Evolutionary conservation across 192 early-diverging fungal species (phyloP).

Genomic region (Backusella tarrabulga): DNA sequence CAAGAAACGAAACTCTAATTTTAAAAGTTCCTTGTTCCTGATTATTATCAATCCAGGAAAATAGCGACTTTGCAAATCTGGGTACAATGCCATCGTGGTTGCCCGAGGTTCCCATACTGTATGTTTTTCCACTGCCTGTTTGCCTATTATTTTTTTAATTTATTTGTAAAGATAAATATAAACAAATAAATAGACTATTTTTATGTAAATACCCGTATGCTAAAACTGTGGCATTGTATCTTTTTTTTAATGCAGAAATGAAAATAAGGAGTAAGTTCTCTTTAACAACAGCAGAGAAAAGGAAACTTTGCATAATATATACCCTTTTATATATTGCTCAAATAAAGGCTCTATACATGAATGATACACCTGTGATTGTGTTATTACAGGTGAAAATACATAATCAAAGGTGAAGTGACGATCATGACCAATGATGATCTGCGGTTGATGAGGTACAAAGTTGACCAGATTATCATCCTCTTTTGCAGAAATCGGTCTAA

Average conservation of each 20-base stretch:
- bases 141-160: conserved; percentile 44
- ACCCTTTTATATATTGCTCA: conserved; percentile 71
- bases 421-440: conserved; percentile 53
- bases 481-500: conserved; percentile 72
- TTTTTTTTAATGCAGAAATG: conserved; percentile 11
- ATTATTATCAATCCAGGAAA: conserved; percentile 35
- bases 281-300: not conserved
- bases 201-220: conserved; percentile 67
- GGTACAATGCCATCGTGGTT: conserved; percentile 62
- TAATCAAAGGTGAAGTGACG: conserved; percentile 69
- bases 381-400: conserved; percentile 56
- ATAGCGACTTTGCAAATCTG: conserved; percentile 59
- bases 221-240: conserved; percentile 90
- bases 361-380: conserved; percentile 59
- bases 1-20: conserved; percentile 82
- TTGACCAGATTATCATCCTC: conserved; percentile 63
- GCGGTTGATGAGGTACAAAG: conserved; percentile 51
- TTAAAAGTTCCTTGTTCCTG: conserved; percentile 38
- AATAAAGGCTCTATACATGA: conserved; percentile 60
- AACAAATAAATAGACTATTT: not conserved
- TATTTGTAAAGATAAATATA: not conserved
- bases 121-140: conserved; percentile 92
- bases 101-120: conserved; percentile 83
- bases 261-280: not conserved
- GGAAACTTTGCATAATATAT: conserved; percentile 14